Conservation (phyloP, 768 basidiomycete species). For the Mycena galericulata region DNA sequence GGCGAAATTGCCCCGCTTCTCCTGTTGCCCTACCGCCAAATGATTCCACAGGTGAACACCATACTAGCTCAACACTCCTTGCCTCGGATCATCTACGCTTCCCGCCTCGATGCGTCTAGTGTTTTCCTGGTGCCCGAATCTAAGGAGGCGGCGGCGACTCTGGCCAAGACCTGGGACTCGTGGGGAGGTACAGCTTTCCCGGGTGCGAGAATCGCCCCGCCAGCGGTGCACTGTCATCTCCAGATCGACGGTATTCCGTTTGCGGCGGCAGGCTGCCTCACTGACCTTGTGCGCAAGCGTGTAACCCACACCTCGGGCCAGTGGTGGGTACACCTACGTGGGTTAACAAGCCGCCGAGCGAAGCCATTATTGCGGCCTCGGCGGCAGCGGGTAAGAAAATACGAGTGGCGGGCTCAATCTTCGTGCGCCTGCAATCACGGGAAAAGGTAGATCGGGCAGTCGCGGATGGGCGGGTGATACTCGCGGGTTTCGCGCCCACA, state of each 20-base stretch:
- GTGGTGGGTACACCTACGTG: background rate
- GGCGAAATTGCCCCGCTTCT: background rate
- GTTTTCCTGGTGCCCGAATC: slow-evolving; percentile 2
- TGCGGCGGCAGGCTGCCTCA: background rate
- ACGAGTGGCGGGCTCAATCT: background rate
- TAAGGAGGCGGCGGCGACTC: background rate
- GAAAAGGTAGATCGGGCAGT: background rate
- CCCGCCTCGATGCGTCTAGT: background rate
- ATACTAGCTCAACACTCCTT: background rate
- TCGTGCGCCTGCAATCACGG: background rate
- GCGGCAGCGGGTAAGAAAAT: background rate
- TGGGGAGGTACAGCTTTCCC: background rate
- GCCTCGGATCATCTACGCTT: background rate
- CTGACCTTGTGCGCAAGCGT: background rate
- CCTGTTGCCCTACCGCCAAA: background rate
- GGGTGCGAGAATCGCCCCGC: background rate
- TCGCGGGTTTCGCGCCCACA: background rate
- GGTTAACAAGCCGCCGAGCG: background rate
- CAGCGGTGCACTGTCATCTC: background rate
- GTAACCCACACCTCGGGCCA: background rate
- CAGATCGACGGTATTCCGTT: background rate
- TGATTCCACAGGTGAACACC: background rate
- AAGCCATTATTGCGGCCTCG: background rate
- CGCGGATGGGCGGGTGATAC: background rate
- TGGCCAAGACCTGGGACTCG: background rate